Conservation (phyloP, 768 basidiomycete genomes). For the Agrocybe praecox region DNA sequence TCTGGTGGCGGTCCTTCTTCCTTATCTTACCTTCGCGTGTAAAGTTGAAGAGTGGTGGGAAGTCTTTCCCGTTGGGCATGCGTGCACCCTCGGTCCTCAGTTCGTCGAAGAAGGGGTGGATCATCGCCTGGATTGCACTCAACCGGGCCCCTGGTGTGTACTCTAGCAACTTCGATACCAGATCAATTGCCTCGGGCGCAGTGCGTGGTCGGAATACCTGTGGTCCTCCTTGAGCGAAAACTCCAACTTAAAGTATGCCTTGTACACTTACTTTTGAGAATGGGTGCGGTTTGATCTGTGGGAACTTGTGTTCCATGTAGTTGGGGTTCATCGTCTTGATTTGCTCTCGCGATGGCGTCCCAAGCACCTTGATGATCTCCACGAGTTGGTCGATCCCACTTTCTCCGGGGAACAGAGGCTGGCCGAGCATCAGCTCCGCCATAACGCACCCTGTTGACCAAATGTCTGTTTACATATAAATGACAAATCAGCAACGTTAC, state of each 20-base stretch:
- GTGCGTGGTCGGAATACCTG: slow-evolving; percentile 99
- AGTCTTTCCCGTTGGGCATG: slow-evolving; percentile 97
- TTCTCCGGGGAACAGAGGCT: slow-evolving; percentile 98
- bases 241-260: background rate
- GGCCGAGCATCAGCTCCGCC: slow-evolving; percentile 99
- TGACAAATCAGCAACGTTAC: slow-evolving; percentile 10
- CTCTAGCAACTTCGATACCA: slow-evolving; percentile 93
- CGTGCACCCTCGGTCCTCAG: slow-evolving; percentile 85
- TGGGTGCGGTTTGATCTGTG: slow-evolving; percentile 99
- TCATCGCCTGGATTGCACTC: slow-evolving; percentile 90
- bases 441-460: slow-evolving; percentile 99
- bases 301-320: slow-evolving; percentile 99
- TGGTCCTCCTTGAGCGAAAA: background rate
- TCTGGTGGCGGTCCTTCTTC: background rate
- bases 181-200: slow-evolving; percentile 92
- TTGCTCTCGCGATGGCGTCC: slow-evolving; percentile 97
- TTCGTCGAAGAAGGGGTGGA: slow-evolving; percentile 97
- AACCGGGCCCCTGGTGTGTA: slow-evolving; percentile 96
- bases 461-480: slow-evolving; percentile 62
- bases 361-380: slow-evolving; percentile 99
- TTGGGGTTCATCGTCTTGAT: slow-evolving; percentile 99
- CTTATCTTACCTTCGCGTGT: slow-evolving; percentile 79
- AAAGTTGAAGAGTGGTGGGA: slow-evolving; percentile 94
- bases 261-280: slow-evolving; percentile 81
- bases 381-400: slow-evolving; percentile 99